Conservation (phyloP, 2,329 filamentous ascomycete genomes). For the Exophiala xenobiotica region DNA sequence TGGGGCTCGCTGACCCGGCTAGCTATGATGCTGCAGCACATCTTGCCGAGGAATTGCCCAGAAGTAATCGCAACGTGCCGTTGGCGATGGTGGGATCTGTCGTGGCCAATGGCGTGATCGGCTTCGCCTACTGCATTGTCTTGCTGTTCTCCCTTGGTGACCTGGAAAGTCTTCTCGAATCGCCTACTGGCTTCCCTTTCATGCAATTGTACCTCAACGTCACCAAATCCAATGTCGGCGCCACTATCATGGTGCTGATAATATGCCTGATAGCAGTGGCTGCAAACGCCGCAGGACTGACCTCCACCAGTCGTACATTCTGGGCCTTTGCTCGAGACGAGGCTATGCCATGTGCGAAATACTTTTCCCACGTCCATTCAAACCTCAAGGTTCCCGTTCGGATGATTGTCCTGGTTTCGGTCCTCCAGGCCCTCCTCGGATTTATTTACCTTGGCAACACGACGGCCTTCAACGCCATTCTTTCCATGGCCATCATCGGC, state of each 20-base stretch:
- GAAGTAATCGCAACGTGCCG: constrained; percentile 33
- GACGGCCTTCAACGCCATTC: constrained; percentile 31
- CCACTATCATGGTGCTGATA: constrained; percentile 34
- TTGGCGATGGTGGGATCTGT: constrained; percentile 37
- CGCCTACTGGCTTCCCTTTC: constrained; percentile 45
- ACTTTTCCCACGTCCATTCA: constrained; percentile 30
- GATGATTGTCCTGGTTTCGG: constrained; percentile 16
- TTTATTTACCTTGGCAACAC: constrained; percentile 24
- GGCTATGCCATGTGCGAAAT: constrained; percentile 38
- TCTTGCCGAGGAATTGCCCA: constrained; percentile 37
- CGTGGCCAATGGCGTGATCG: constrained; percentile 48
- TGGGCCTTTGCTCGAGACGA: constrained; percentile 43
- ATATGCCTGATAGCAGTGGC: constrained; percentile 33
- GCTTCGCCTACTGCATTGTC: constrained; percentile 44
- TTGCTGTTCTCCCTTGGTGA: constrained; percentile 47
- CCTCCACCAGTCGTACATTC: constrained; percentile 40
- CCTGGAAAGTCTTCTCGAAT: constrained; percentile 40
- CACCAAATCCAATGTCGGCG: constrained; percentile 33
- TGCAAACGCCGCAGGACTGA: constrained; percentile 35
- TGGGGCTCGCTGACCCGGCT: neutral
- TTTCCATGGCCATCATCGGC: constrained; percentile 32
- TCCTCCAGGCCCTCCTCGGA: constrained; percentile 15
- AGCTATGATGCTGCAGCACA: constrained; percentile 46
- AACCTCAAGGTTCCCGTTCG: constrained; percentile 20
- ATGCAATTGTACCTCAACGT: constrained; percentile 42